Evolutionary conservation across 768 basidiomycete species (phyloP).

Genomic region (Dictyophora rubrovolvata): DNA sequence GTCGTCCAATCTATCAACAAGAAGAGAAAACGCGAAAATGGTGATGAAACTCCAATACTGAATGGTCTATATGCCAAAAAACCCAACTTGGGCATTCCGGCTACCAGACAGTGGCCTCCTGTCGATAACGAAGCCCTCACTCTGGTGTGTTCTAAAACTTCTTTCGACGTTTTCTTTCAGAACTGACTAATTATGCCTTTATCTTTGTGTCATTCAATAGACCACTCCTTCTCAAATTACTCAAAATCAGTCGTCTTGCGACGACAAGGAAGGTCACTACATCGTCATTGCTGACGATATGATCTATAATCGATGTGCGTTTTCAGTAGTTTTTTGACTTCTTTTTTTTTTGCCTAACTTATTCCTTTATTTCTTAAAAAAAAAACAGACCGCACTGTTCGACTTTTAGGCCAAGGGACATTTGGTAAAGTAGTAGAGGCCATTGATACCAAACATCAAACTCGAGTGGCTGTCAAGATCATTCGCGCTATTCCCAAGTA

Average conservation of each 20-base stretch:
- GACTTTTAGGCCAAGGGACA: slow-evolving; percentile 90
- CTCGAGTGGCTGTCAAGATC: slow-evolving; percentile 92
- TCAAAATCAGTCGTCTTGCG: slow-evolving; percentile 65
- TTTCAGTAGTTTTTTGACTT: background rate
- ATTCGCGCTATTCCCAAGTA: slow-evolving; percentile 98
- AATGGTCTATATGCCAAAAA: slow-evolving; percentile 8
- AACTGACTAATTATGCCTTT: slow-evolving; percentile 3
- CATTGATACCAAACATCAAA: slow-evolving; percentile 62
- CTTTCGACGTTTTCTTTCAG: slow-evolving; percentile 13
- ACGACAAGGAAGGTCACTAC: slow-evolving; percentile 98
- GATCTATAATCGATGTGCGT: slow-evolving; percentile 76
- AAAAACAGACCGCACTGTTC: slow-evolving; percentile 78
- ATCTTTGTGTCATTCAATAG: slow-evolving; percentile 12
- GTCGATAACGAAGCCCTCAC: slow-evolving; percentile 53
- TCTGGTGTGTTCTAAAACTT: slow-evolving; percentile 50
- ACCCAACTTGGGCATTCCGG: slow-evolving; percentile 33
- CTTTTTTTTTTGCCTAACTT: slow-evolving; percentile 7
- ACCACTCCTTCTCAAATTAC: slow-evolving; percentile 30
- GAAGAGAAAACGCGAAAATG: slow-evolving; percentile 74
- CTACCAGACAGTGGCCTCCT: slow-evolving; percentile 52
- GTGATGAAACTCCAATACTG: slow-evolving; percentile 41
- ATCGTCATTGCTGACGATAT: slow-evolving; percentile 89
- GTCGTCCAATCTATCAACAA: slow-evolving; percentile 64
- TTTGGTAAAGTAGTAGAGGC: slow-evolving; percentile 99
- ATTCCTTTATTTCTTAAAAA: slow-evolving; percentile 3